Evolutionary conservation across 805 yeast species (phyloP).

Genomic region (Saccharomycopsis capsularis): DNA sequence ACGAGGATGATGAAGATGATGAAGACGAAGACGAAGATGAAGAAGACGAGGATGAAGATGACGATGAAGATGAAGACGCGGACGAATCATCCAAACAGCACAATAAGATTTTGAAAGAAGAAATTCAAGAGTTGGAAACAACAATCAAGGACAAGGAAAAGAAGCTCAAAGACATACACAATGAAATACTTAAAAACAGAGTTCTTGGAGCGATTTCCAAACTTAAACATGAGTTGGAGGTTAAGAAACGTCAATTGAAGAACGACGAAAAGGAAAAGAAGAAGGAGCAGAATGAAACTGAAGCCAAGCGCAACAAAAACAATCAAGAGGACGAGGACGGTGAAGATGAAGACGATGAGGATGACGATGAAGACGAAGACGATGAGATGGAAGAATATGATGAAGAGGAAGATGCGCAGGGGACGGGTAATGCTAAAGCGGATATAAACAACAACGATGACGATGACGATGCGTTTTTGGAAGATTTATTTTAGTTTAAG

Average conservation of each 20-base stretch:
- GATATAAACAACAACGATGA: conserved; percentile 23
- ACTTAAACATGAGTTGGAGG: conserved; percentile 72
- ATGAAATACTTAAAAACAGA: conserved; percentile 81
- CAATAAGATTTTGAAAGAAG: conserved; percentile 73
- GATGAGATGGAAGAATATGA: conserved; percentile 30
- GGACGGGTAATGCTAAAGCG: conserved; percentile 25
- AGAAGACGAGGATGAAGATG: conserved; percentile 45
- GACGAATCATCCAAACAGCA: conserved; percentile 53
- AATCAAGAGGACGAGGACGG: conserved; percentile 29
- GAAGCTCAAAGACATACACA: conserved; percentile 65
- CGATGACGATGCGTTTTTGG: conserved; percentile 30
- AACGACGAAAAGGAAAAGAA: conserved; percentile 29
- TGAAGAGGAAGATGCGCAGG: conserved; percentile 30
- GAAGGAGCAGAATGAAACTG: conserved; percentile 27
- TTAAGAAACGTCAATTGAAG: conserved; percentile 63
- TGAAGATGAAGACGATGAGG: conserved; percentile 29
- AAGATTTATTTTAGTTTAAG: conserved; percentile 23
- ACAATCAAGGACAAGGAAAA: conserved; percentile 70
- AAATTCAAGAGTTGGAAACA: conserved; percentile 69
- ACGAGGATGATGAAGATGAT: conserved; percentile 41
- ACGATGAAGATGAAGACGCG: conserved; percentile 49
- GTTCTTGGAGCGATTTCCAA: conserved; percentile 74
- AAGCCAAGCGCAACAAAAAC: conserved; percentile 28
- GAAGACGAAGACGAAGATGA: conserved; percentile 40
- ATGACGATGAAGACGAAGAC: conserved; percentile 29